Evolutionary conservation across 2,329 filamentous ascomycete genomes (phyloP).

Genomic region (Fusarium goolgardi): DNA sequence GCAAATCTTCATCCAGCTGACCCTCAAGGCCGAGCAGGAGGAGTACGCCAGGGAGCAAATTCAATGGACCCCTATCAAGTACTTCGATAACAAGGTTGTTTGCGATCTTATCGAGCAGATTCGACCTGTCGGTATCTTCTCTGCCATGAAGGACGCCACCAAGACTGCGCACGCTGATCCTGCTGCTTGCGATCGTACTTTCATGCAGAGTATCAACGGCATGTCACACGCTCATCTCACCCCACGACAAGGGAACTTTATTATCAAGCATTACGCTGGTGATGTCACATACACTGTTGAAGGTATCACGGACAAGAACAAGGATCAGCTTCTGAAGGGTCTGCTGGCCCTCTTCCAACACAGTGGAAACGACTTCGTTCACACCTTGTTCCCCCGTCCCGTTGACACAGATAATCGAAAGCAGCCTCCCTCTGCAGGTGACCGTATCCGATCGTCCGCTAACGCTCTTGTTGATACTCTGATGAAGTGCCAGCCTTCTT

Average conservation of each 20-base stretch:
- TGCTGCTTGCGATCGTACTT: slow-evolving; percentile 92
- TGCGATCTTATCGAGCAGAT: slow-evolving; percentile 96
- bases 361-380: slow-evolving; percentile 87
- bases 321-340: slow-evolving; percentile 95
- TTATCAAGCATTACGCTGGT: slow-evolving; percentile 98
- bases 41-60: slow-evolving; percentile 97
- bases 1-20: slow-evolving; percentile 98
- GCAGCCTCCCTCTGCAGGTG: slow-evolving; percentile 91
- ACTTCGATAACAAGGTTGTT: slow-evolving; percentile 99
- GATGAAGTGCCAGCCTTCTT: slow-evolving; percentile 97
- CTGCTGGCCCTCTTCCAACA: slow-evolving; percentile 86
- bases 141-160: slow-evolving; percentile 95
- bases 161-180: slow-evolving; percentile 98
- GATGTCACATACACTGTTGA: slow-evolving; percentile 95
- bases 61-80: slow-evolving; percentile 98
- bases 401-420: slow-evolving; percentile 97
- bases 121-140: slow-evolving; percentile 91
- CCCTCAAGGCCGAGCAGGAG: slow-evolving; percentile 95
- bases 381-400: slow-evolving; percentile 88
- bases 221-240: slow-evolving; percentile 93
- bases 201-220: slow-evolving; percentile 91
- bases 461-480: slow-evolving; percentile 94
- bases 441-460: slow-evolving; percentile 94
- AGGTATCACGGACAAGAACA: slow-evolving; percentile 99
- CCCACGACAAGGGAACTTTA: slow-evolving; percentile 92